These are phyloP conservation scores for Brassica nigra DNA, from an alignment of 345 rosid genomes.

Conservation along the genomic window DNA sequence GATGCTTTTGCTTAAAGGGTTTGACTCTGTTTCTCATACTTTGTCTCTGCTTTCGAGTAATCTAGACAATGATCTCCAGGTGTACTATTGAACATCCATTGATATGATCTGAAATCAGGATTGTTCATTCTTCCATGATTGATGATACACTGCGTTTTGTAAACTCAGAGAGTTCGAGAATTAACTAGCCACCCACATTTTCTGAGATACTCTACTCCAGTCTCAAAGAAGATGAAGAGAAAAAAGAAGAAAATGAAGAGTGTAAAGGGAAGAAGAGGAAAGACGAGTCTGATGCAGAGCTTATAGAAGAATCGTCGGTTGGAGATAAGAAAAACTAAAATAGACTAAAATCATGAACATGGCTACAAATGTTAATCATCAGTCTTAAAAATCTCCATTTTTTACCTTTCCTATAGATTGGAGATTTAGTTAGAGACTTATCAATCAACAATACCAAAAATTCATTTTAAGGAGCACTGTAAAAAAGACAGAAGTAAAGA, in stretches of 20 bases:
- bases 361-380: neutral
- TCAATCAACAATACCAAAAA: too few relatives aligned
- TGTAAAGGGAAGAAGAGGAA: neutral
- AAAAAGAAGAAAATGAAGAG: neutral
- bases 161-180: too few relatives aligned
- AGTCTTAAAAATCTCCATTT: too few relatives aligned
- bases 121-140: too few relatives aligned
- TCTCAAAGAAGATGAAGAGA: neutral
- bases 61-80: too few relatives aligned
- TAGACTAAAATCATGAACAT: neutral
- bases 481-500: neutral
- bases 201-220: neutral
- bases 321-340: neutral
- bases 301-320: neutral
- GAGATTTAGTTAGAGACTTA: neutral
- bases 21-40: too few relatives aligned
- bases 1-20: too few relatives aligned
- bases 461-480: neutral
- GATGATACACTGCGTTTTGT: too few relatives aligned
- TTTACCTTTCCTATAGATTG: neutral
- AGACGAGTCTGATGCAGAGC: neutral
- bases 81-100: too few relatives aligned
- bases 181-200: neutral
- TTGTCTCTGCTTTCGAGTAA: too few relatives aligned
- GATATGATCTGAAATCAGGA: too few relatives aligned